phyloP scores from a whole-genome alignment of 805 yeast species.

The Teunomyces gatunensis region DNA sequence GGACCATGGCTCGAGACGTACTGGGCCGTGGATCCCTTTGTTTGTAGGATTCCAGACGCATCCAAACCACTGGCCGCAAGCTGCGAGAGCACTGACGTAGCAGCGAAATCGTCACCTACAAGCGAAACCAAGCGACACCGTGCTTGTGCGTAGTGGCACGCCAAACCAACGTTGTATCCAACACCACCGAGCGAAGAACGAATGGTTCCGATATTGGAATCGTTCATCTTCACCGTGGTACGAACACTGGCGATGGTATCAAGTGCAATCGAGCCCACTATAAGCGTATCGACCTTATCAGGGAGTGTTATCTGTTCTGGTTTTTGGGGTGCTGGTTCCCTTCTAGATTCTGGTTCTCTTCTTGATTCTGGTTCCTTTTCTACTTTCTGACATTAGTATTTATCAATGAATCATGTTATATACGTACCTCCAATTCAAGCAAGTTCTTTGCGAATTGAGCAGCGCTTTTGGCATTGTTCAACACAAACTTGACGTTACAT shows the following conservation, averaged over 20 bases:
- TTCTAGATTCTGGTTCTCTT: too few species aligned
- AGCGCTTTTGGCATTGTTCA: conserved; percentile 71
- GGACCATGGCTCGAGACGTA: conserved; percentile 66
- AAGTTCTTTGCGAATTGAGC: conserved; percentile 62
- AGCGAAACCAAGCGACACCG: conserved; percentile 50
- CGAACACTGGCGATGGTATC: conserved; percentile 61
- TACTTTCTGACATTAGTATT: conserved; percentile 2
- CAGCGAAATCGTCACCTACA: conserved; percentile 60
- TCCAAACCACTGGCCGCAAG: conserved; percentile 28
- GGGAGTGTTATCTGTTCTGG: too few species aligned
- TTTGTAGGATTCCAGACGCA: conserved; percentile 37
- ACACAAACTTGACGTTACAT: conserved; percentile 72
- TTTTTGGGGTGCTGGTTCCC: too few species aligned
- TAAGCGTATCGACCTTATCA: conserved; percentile 30
- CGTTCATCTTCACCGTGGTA: conserved; percentile 31
- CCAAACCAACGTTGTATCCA: conserved; percentile 74
- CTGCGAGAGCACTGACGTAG: conserved; percentile 34
- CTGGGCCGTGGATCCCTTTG: conserved; percentile 52
- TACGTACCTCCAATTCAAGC: conserved; percentile 29
- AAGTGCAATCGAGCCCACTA: conserved; percentile 75
- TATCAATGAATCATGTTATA: conserved; percentile 1
- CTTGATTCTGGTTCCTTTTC: neutral
- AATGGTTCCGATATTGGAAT: conserved; percentile 72
- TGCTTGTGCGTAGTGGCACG: conserved; percentile 40
- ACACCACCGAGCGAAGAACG: conserved; percentile 75